Evolutionary conservation across 164 flowering plant genomes (phyloP), one percentile per base, ranked within the genome.

Genomic region (Tinospora cordifolia): DNA sequence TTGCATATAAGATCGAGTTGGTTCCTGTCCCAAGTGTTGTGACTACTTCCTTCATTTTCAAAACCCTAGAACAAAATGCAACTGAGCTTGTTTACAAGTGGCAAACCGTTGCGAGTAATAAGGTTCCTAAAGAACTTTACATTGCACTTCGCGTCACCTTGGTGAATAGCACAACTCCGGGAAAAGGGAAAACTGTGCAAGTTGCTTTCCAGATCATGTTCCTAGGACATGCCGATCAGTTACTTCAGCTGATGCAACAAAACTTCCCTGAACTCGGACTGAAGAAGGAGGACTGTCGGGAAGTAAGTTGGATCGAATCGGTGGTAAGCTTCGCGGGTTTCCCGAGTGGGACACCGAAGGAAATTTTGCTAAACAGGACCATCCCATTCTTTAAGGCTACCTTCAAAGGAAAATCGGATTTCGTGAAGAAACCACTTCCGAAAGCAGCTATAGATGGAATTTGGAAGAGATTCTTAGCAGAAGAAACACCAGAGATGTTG

Each of bases 21-120:
- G 36, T 67, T 47, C 38, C 59, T 67, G 75, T 72, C 19, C 75
- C 75, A 21, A 40, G 66, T 19, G 60, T 60, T 40, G 75, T 72
- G 10, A 67, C 75, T 40, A 58, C 41, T 60, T 72, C 67, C 66
- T 40, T 14, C 22, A 9, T 65, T 14, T 2, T 8, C 8, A 65
- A 27, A 39, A 72, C 63, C 19, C 57, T 72, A 39, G 69, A 67
- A 57, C 41, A 72, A 72, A 65, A 65, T 24, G 70, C 70, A 58
- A 40, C 66, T 25, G 22, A 26, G n/a, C 60, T 72, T 59, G 38
- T 67, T 10, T 8, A 67, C 41, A 67, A 34, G 41, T 72, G 70
- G 66, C 70, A 72, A 44, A 6, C 27, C 14, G 15, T 66, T 15
- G 62, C 46, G 19, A 11, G 36, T 30, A 30, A 25, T 60, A 60